Evolutionary conservation across 2,329 filamentous ascomycete genomes (phyloP).

Genomic region (Alternaria novae-zelandiae): DNA sequence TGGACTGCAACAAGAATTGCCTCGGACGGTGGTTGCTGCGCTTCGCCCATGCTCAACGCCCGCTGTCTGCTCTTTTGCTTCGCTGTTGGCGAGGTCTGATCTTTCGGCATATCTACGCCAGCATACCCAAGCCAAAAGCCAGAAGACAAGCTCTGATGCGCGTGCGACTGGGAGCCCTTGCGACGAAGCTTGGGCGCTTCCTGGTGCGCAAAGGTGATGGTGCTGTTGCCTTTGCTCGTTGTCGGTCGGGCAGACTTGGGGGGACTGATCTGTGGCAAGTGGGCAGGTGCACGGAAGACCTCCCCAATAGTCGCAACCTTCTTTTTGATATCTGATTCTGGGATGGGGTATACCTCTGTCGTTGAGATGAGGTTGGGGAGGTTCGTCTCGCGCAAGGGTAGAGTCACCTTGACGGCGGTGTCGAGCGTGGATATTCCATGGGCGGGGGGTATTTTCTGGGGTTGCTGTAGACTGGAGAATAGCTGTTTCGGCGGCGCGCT

Average conservation of each 20-base stretch:
- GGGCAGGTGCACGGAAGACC: conserved; percentile 72
- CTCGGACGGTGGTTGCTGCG: conserved; percentile 59
- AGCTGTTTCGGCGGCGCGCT: conserved; percentile 76
- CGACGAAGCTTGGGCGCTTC: conserved; percentile 57
- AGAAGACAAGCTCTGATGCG: conserved; percentile 67
- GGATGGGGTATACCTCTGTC: conserved; percentile 68
- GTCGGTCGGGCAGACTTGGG: conserved; percentile 75
- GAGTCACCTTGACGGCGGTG: conserved; percentile 51
- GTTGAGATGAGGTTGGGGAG: conserved; percentile 78
- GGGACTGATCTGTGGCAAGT: conserved; percentile 69
- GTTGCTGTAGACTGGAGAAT: conserved; percentile 81
- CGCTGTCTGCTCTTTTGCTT: conserved; percentile 75
- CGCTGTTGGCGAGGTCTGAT: conserved; percentile 64
- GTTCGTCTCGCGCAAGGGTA: conserved; percentile 66
- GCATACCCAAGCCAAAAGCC: conserved; percentile 70
- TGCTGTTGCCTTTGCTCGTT: conserved; percentile 62
- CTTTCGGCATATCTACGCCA: conserved; percentile 51
- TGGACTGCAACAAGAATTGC: conserved; percentile 51
- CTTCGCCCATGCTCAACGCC: conserved; percentile 69
- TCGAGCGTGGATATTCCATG: conserved; percentile 46
- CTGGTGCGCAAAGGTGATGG: conserved; percentile 58
- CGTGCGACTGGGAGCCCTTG: conserved; percentile 62
- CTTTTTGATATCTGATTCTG: conserved; percentile 52
- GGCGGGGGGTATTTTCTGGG: conserved; percentile 47
- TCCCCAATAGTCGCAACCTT: conserved; percentile 73